Evolutionary conservation across 306 rosid species (phyloP), one percentile per base, ranked within the genome.

Genomic region (Cicer yamashitae): DNA sequence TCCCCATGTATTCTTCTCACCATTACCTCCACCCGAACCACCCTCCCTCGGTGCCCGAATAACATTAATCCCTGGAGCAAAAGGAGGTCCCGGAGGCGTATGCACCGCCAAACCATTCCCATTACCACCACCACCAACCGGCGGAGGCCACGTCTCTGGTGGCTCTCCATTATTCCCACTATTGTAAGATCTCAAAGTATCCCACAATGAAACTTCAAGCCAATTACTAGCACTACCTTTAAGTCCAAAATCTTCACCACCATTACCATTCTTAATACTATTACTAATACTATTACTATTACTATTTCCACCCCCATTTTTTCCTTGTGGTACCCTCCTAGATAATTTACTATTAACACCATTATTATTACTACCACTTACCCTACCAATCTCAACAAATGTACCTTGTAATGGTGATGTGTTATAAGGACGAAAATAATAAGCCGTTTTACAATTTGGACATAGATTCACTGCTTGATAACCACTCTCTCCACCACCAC

Each of bases 71-170:
- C 94, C 96, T 0, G 97, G 98, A 0, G 86, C 89, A 64, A 91
- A 91, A 25, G 98, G 98, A 3, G 98, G 98, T 4, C 90, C 97
- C 6, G 94, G 98, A 14, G 98, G 97, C 38, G 87, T 84, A 81
- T 91, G 98, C 58, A 94, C 90, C 58, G 97, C 93, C 87, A 94
- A 39, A 54, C 93, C 97, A 80, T 91, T 94, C 34, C 74, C 86
- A 45, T 62, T 67, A 25, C 40, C 56, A 37, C 56, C 56, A 53
- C 56, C 84, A 66, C 73, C 86, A 0, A 83, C 85, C 17, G 86
- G 85, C 11, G 80, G 87, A 44, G 91, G 90, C 93, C 96, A 90
- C 30, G 88, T 85, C 73, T 84, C 96, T 7, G 94, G 94, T 43
- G 96, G 91, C 30, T 88, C 97, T 8, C 86, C 92, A 39, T 71